phyloP scores from a whole-genome alignment of 1,139 yeast species.

The Scheffersomyces segobiensis region DNA sequence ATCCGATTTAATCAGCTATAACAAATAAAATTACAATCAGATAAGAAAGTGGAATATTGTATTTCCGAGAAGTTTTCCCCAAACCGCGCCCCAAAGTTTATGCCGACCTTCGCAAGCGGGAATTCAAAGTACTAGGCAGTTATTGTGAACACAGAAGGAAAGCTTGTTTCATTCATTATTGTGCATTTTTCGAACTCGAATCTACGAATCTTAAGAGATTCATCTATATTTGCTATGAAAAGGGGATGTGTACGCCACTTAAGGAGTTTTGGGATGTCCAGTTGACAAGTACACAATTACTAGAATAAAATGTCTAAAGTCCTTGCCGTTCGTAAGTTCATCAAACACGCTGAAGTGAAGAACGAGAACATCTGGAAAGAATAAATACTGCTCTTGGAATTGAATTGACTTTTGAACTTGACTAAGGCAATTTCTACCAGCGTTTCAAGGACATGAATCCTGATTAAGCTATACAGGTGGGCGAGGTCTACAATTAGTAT shows the following conservation, averaged over 20 bases:
- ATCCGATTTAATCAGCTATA: too few relatives aligned
- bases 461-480: constrained; percentile 6
- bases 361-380: constrained; percentile 4
- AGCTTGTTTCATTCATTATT: not conserved
- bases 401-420: constrained; percentile 10
- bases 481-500: constrained; percentile 10
- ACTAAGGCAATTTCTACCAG: constrained; percentile 8
- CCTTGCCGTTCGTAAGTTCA: constrained; percentile 9
- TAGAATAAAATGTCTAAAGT: constrained; percentile 8
- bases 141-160: not conserved
- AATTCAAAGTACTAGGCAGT: not conserved
- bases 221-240: not conserved
- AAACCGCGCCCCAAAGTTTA: not conserved
- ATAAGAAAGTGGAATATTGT: not conserved
- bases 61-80: not conserved
- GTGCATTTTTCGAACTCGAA: not conserved
- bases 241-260: not conserved
- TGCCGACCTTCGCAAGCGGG: not conserved
- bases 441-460: constrained; percentile 2
- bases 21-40: not conserved
- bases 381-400: constrained; percentile 9
- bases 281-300: not conserved
- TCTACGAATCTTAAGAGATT: not conserved
- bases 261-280: not conserved
- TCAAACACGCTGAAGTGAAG: constrained; percentile 10